These are phyloP conservation scores for Yamadazyma insecticola DNA, from an alignment of 805 yeast genomes.

Conservation along the genomic window DNA sequence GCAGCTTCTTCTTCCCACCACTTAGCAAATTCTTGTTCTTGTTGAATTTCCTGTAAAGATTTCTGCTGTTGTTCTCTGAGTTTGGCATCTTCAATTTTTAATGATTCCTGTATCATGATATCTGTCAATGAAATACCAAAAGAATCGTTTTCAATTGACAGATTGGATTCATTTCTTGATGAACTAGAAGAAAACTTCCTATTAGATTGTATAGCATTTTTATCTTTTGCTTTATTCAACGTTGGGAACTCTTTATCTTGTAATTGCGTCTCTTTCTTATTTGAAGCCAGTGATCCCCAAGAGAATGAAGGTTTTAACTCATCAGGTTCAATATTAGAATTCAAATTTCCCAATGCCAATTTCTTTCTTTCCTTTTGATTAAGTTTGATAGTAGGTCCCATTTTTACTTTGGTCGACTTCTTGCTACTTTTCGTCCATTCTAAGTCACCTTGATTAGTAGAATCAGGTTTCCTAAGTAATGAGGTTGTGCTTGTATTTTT, in stretches of 20 bases:
- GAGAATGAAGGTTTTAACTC: too few species aligned
- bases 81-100: slow-evolving; percentile 27
- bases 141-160: slow-evolving; percentile 1
- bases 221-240: too few species aligned
- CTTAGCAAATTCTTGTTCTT: slow-evolving; percentile 76
- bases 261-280: not conserved
- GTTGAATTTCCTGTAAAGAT: slow-evolving; percentile 65
- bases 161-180: not conserved
- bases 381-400: slow-evolving; percentile 37
- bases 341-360: slow-evolving; percentile 16
- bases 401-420: slow-evolving; percentile 20
- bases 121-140: slow-evolving; percentile 32
- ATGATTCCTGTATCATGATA: slow-evolving; percentile 45
- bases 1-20: slow-evolving; percentile 86
- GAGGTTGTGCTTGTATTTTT: too few species aligned
- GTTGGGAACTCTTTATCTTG: slow-evolving; percentile 1
- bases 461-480: not conserved
- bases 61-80: slow-evolving; percentile 26
- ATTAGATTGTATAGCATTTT: too few species aligned
- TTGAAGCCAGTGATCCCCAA: too few species aligned
- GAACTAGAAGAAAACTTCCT: not conserved
- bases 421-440: slow-evolving; percentile 7
- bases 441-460: slow-evolving; percentile 1
- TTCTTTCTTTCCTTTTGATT: slow-evolving; percentile 61
- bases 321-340: too few species aligned